Evolutionary conservation across 192 early-diverging fungal species (phyloP).

Genomic region (Coemansia sp.): DNA sequence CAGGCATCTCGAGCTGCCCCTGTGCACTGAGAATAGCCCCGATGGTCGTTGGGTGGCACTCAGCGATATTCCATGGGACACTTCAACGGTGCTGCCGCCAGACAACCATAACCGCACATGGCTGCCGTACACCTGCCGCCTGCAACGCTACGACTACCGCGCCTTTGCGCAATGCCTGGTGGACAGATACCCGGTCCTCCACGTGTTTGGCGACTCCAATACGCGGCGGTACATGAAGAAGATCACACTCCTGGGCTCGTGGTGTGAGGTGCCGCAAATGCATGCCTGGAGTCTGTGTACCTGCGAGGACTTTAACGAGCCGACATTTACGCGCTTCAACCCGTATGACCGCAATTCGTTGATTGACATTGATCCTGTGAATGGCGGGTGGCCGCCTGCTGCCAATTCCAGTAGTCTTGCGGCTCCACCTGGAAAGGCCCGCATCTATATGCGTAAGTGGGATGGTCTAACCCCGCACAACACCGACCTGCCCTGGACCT

Average conservation of each 20-base stretch:
- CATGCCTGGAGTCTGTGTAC: slow-evolving; percentile 21
- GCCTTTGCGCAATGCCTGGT: slow-evolving; percentile 40
- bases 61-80: slow-evolving; percentile 15
- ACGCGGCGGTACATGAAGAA: slow-evolving; percentile 47
- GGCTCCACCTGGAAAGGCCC: slow-evolving; percentile 7
- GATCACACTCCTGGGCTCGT: slow-evolving; percentile 42
- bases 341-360: neutral
- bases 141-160: slow-evolving; percentile 31
- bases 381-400: neutral
- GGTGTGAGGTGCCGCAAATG: slow-evolving; percentile 28
- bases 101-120: slow-evolving; percentile 41
- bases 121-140: slow-evolving; percentile 53
- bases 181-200: slow-evolving; percentile 30
- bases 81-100: slow-evolving; percentile 6
- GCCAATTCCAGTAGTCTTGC: neutral
- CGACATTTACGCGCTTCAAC: neutral
- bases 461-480: neutral
- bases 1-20: slow-evolving; percentile 41
- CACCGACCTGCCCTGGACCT: neutral
- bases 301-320: slow-evolving; percentile 48
- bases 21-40: slow-evolving; percentile 35
- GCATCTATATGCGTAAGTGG: slow-evolving; percentile 5
- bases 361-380: slow-evolving; percentile 3
- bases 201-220: slow-evolving; percentile 57
- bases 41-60: slow-evolving; percentile 53